Evolutionary conservation across 331 rosid genomes (phyloP), one percentile per base, ranked within the genome.

Genomic region (Quercus tomentella): DNA sequence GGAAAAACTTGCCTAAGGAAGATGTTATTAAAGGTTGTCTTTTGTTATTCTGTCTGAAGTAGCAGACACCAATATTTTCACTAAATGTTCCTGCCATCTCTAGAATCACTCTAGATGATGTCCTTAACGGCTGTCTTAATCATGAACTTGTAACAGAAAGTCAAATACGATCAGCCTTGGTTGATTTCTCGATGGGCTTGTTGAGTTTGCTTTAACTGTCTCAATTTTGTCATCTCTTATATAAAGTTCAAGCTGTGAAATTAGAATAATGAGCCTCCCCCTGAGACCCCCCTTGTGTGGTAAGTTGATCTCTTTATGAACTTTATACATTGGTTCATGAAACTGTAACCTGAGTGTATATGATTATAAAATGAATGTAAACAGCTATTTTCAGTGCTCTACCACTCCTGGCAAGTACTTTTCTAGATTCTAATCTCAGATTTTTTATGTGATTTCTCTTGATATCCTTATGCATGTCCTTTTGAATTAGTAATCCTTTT

Each of bases 131-230:
- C 80, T 79, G 77, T 76, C 84, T 35, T 60, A 66, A 45, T 57
- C 73, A 61, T 88, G 69, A 82, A 84, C 88, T 79, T 74, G 60
- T 83, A 58, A 77, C 95, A 96, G 97, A 96, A 85, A 86, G 86
- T 85, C 97, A 88, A 89, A 82, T 85, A 79, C 86, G 99, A 28
- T 70, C 85, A 82, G 99, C 99, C 74, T 92, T 96, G 79, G 84
- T 96, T 88, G 99, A 96, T 87, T 96, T 96, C 80, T 82, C 93
- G 82, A 90, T 89, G 99, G 99, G 43, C 97, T 96, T 30, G 95
- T 96, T 79, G 98, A 96, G 83, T 90, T 96, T 66, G 45, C 49
- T 49, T 57, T 62, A 49, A 33, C 73, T 77, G 4, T 60, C 63
- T 67, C 18, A 54, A 15, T 68, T 76, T 41, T 60, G 51, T 72